Evolutionary conservation across 176 grass and related monocot genomes (phyloP), one percentile per base, ranked within the genome.

Genomic region (Eleusine coracana): DNA sequence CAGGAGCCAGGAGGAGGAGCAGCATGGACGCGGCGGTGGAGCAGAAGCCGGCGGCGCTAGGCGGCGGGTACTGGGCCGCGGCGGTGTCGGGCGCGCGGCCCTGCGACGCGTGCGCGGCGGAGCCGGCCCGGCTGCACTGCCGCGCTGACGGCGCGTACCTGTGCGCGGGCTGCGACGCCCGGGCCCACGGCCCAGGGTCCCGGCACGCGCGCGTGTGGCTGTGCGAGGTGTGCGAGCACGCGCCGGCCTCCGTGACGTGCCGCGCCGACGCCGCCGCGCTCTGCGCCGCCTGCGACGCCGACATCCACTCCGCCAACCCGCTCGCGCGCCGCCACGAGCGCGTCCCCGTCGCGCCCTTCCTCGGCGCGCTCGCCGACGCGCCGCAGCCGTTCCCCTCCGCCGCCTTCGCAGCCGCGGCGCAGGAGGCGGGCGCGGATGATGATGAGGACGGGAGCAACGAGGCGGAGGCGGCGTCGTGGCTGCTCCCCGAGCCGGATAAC

Each of bases 251-350:
- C 0, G 78, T 97, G 68, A 94, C 93, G 42, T 97, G 95, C 76
- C 80, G 86, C 21, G 95, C 92, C 38, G 95, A 94, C 80, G 88
- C 92, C 36, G 95, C 95, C 18, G 84, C 86, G 29, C 95, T 97
- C 78, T 97, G 92, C 71, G 55, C 84, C 23, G 75, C 92, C n/a
- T 97, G 95, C 86, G 95, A 97, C 45, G 84, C 84, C 15, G 88
- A 92, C 68, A 91, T 97, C 90, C 90, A 97, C 90, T 94, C 95
- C 13, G 95, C 92, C 15, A 99, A 99, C 89, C 93, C 80, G 73
- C 96, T 99, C 63, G 93, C 93, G 31, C 77, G 91, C 44, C 85
- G 93, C 68, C 96, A 99, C 88, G 83, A 93, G 66, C 96, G 96
- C 7, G 11, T 92, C 46, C 96, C 93, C 34, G 29, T 96, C 62